phyloP scores from a whole-genome alignment of 2,329 filamentous ascomycete species.

The Cercospora citrullina region DNA sequence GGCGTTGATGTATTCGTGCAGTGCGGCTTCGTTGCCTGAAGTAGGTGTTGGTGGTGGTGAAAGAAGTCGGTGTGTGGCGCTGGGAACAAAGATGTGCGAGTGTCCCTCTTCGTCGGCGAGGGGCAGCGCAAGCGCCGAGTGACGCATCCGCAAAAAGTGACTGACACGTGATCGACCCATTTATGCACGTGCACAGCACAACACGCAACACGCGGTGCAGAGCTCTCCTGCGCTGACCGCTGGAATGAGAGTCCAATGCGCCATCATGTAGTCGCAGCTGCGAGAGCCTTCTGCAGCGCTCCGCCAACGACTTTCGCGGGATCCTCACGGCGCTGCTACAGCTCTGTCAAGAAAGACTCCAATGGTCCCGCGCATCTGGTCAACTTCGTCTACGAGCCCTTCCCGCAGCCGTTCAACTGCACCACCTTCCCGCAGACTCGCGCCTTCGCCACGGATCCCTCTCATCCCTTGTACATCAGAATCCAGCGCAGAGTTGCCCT shows the following conservation, averaged over 20 bases:
- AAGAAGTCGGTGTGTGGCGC: slow-evolving; percentile 11
- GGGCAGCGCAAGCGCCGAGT: slow-evolving; percentile 1
- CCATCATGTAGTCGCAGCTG: neutral
- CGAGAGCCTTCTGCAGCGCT: neutral
- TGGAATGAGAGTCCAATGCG: slow-evolving; percentile 1
- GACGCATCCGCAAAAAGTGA: neutral
- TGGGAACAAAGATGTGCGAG: slow-evolving; percentile 6
- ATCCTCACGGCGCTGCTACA: neutral
- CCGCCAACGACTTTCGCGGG: neutral
- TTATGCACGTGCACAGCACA: slow-evolving; percentile 1
- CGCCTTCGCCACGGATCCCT: slow-evolving; percentile 28
- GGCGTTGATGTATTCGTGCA: slow-evolving; percentile 24
- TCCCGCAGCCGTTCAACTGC: slow-evolving; percentile 32
- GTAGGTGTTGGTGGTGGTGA: neutral
- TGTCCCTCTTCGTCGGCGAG: slow-evolving; percentile 7
- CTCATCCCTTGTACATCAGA: slow-evolving; percentile 40
- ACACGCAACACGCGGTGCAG: neutral
- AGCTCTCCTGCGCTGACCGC: neutral
- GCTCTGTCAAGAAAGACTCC: neutral
- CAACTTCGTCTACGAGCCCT: slow-evolving; percentile 25
- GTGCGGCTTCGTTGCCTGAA: slow-evolving; percentile 33
- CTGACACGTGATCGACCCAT: neutral
- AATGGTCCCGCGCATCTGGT: slow-evolving; percentile 14
- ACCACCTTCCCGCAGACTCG: slow-evolving; percentile 31
- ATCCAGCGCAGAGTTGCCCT: slow-evolving; percentile 25